Evolutionary conservation across 352 stramenopile species (phyloP), one percentile per base, ranked within the genome.

Genomic region (Aphanomyces euteiches): DNA sequence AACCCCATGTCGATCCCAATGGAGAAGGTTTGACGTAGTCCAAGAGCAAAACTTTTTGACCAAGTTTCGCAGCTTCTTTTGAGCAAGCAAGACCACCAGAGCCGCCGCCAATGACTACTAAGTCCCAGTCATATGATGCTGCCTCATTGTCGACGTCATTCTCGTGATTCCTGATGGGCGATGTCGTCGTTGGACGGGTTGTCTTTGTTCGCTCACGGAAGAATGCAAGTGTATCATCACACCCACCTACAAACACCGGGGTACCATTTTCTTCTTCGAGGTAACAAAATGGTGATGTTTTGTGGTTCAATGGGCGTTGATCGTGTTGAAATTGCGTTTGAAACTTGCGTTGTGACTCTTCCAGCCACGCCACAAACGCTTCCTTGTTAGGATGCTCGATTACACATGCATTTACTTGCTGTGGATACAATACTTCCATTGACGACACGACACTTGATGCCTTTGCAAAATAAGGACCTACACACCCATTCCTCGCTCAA

Each of bases 1-100:
- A 84, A 15, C 93, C 92, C 93, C 92, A 98, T 39, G 77, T 87
- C 37, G 88, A 97, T 38, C 90, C 90, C 19, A 85, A 80, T 1
- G 92, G 91, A 50, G 87, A 98, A 43, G 85, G 85, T 73, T 94
- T 92, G 69, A 94, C 97, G 78, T 97, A 99, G 81, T 99, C 97
- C 41, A 99, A 83, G 54, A 98, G 85, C 5, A 93, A 94, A 47
- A 99, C 97, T 59, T 96, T 97, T 71, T 96, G 90, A 58, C 96
- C 96, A 45, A 97, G 89, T 61, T 78, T 84, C 15, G 93, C 86
- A 5, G 95, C 96, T 75, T 98, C 93, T 77, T 99, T 98, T 34
- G 96, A 96, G 59, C 88, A 96, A 12, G 96, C 96, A 61, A 99
- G 84, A 21, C 97, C 91, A n/a, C 87, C 87, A 4, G 82, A 92